phyloP scores from a whole-genome alignment of 352 stramenopile genomes.

The Saprolegnia parasitica region DNA sequence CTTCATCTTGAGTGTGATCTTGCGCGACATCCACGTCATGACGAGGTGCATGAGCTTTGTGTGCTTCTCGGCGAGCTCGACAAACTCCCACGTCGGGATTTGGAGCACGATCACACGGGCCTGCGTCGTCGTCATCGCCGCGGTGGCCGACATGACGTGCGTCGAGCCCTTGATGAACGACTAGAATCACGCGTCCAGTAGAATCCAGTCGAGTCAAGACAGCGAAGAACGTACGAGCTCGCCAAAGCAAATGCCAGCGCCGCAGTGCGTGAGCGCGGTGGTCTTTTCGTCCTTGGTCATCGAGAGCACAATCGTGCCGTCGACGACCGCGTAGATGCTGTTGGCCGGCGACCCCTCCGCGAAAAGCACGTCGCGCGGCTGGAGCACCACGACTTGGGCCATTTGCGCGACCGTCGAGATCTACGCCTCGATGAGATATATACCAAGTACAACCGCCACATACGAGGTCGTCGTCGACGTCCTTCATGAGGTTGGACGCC shows the following conservation, averaged over 20 bases:
- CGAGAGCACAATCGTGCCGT: slow-evolving; percentile 58
- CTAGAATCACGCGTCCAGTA: slow-evolving; percentile 32
- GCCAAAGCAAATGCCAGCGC: slow-evolving; percentile 72
- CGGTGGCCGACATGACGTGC: slow-evolving; percentile 29
- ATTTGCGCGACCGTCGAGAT: slow-evolving; percentile 72
- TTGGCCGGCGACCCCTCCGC: slow-evolving; percentile 40
- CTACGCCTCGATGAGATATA: slow-evolving; percentile 18
- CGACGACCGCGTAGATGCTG: slow-evolving; percentile 61
- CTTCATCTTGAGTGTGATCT: slow-evolving; percentile 36
- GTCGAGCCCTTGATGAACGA: slow-evolving; percentile 41
- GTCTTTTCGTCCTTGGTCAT: slow-evolving; percentile 24
- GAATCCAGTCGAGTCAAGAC: background rate
- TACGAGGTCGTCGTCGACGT: slow-evolving; percentile 75
- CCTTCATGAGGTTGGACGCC: slow-evolving; percentile 74
- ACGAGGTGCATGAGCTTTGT: slow-evolving; percentile 80
- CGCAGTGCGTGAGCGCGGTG: slow-evolving; percentile 42
- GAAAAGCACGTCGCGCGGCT: slow-evolving; percentile 56
- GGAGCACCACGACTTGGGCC: slow-evolving; percentile 53
- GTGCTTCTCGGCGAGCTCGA: slow-evolving; percentile 74
- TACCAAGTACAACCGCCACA: background rate
- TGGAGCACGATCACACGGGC: slow-evolving; percentile 61
- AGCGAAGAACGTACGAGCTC: slow-evolving; percentile 49
- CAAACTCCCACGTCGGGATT: slow-evolving; percentile 67
- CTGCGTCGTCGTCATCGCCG: slow-evolving; percentile 45
- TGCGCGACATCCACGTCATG: slow-evolving; percentile 71